Percentiles rank a stretch among this genome's conserved stretches.
Conservation (phyloP, 2,329 filamentous ascomycete genomes). For the Aureobasidium sp. region DNA sequence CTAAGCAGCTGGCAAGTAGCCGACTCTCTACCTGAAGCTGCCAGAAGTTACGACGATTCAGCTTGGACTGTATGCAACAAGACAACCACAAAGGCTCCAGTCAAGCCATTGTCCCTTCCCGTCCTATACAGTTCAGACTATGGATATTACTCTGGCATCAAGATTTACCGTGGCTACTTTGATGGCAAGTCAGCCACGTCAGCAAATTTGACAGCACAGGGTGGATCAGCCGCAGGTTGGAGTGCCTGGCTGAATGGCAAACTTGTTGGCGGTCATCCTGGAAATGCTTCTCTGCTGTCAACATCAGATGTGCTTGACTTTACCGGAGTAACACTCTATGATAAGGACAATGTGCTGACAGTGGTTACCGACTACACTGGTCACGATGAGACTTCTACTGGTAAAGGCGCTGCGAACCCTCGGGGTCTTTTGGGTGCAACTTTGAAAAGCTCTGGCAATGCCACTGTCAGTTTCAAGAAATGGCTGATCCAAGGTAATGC, state of each 20-base stretch:
- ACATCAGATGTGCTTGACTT: constrained; percentile 42
- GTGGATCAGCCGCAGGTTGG: constrained; percentile 46
- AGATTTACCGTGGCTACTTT: constrained; percentile 35
- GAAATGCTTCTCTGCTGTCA: constrained; percentile 34
- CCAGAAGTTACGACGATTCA: constrained; percentile 35
- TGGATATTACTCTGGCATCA: constrained; percentile 32
- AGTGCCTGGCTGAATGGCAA: constrained; percentile 50
- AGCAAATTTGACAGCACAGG: constrained; percentile 38
- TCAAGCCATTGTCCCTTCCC: constrained; percentile 29
- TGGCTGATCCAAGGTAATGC: constrained; percentile 54
- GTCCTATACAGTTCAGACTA: constrained; percentile 35
- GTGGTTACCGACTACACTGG: constrained; percentile 53
- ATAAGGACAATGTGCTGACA: constrained; percentile 40
- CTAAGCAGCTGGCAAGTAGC: too few relatives aligned
- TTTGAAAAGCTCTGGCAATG: constrained; percentile 24
- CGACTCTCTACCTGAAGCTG: constrained; percentile 41
- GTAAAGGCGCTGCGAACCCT: constrained; percentile 42
- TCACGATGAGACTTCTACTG: constrained; percentile 43
- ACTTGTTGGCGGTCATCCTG: constrained; percentile 48
- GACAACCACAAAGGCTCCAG: constrained; percentile 25
- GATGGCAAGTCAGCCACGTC: constrained; percentile 30
- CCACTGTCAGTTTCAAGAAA: constrained; percentile 34
- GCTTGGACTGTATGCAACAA: constrained; percentile 36
- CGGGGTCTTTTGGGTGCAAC: constrained; percentile 46
- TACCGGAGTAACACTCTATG: constrained; percentile 34